phyloP scores from a whole-genome alignment of 164 flowering plant genomes.

The Nymphaea colorata region DNA sequence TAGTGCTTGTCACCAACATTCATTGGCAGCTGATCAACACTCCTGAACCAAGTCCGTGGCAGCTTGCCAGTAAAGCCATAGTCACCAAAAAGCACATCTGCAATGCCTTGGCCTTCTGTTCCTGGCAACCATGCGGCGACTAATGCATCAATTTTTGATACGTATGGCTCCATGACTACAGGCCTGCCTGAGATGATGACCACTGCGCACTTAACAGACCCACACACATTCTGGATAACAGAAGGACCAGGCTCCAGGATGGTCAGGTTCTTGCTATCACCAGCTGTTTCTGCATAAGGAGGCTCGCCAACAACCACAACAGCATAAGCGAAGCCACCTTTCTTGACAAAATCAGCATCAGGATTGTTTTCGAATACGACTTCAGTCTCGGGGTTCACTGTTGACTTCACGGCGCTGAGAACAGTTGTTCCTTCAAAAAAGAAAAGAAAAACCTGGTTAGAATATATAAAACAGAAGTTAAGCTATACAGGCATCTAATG shows the following conservation, averaged over 20 bases:
- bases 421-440: conserved; percentile 26
- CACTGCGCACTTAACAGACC: conserved; percentile 20
- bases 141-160: conserved; percentile 19
- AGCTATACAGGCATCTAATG: background rate
- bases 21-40: conserved; percentile 30
- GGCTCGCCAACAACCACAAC: conserved; percentile 35
- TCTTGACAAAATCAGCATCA: conserved; percentile 13
- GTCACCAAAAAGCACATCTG: conserved; percentile 28
- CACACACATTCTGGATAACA: conserved; percentile 24
- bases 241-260: conserved; percentile 22
- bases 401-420: conserved; percentile 12
- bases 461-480: no score
- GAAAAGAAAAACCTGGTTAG: background rate
- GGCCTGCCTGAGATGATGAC: conserved; percentile 28
- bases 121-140: conserved; percentile 44
- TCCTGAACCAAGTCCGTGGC: conserved; percentile 26
- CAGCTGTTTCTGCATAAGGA: conserved; percentile 21
- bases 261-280: conserved; percentile 25
- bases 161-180: conserved; percentile 20
- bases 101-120: conserved; percentile 15
- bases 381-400: conserved; percentile 20
- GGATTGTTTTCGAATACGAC: conserved; percentile 20
- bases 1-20: conserved; percentile 27
- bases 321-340: conserved; percentile 21
- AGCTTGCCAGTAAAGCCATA: conserved; percentile 32